Conservation (phyloP, 2,329 filamentous ascomycete genomes). For the Ophiostoma piceae region DNA sequence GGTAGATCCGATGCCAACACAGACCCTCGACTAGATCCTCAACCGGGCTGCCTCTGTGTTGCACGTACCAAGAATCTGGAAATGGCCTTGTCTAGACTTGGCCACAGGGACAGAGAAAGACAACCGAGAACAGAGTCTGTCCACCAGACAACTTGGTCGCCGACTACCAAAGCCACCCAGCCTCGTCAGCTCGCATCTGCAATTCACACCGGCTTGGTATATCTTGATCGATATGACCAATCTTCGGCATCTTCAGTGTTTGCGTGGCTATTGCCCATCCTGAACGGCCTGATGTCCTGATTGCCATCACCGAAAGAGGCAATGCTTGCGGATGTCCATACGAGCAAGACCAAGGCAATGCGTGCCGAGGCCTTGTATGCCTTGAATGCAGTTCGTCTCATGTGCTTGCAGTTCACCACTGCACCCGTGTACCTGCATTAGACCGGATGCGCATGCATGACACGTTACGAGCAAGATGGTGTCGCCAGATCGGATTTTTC, state of each 20-base stretch:
- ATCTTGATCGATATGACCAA: neutral
- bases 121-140: neutral
- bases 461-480: neutral
- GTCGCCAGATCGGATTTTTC: neutral
- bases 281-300: neutral
- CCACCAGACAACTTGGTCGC: neutral
- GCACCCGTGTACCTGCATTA: neutral
- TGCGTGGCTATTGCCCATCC: neutral
- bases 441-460: neutral
- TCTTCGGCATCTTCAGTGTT: too few relatives aligned
- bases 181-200: neutral
- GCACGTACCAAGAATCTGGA: neutral
- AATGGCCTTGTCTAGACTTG: neutral
- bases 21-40: neutral
- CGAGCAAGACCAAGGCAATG: neutral
- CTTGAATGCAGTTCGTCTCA: neutral
- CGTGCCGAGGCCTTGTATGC: neutral
- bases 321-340: neutral
- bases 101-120: too few relatives aligned
- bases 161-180: neutral
- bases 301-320: neutral
- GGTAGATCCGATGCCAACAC: neutral
- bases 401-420: neutral
- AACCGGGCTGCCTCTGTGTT: neutral
- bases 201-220: neutral